phyloP scores from a whole-genome alignment of 2,329 filamentous ascomycete genomes.

The Blastomyces gilchristii region DNA sequence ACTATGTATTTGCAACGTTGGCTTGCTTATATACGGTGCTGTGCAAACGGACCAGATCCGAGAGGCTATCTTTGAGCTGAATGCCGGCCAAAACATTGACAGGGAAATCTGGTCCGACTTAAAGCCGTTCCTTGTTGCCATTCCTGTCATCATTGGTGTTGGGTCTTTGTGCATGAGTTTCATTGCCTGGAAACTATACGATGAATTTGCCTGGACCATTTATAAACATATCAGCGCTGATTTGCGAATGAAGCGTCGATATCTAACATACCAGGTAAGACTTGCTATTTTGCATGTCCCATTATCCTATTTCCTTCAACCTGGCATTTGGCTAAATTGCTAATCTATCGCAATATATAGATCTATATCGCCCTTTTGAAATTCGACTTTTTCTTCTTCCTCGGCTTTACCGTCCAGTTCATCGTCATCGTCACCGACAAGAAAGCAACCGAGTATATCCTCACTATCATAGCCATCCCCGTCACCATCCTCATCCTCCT shows the following conservation, averaged over 20 bases:
- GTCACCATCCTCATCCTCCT: constrained; percentile 84
- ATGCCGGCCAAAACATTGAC: constrained; percentile 36
- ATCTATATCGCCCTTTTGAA: constrained; percentile 97
- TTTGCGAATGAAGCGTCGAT: constrained; percentile 90
- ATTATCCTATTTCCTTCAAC: not conserved
- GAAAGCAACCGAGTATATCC: constrained; percentile 63
- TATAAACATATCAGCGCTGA: constrained; percentile 98
- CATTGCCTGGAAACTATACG: constrained; percentile 88
- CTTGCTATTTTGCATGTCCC: constrained; percentile 4
- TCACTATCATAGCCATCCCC: constrained; percentile 83
- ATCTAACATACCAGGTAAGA: constrained; percentile 84
- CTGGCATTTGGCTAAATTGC: not conserved
- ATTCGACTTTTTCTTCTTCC: constrained; percentile 99
- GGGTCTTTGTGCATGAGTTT: constrained; percentile 63
- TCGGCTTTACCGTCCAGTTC: constrained; percentile 97
- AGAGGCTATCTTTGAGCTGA: constrained; percentile 55
- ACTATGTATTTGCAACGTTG: constrained; percentile 82
- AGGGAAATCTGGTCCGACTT: constrained; percentile 57
- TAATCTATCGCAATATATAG: constrained; percentile 36
- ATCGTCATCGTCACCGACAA: constrained; percentile 73
- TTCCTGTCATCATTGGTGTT: constrained; percentile 72
- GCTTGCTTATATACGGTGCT: constrained; percentile 81
- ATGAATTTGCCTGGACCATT: constrained; percentile 98
- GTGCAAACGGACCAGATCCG: constrained; percentile 88
- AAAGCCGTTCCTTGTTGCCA: constrained; percentile 68